These are phyloP conservation scores for Chionographis japonica DNA, from an alignment of 106 monocot genomes.

Conservation along the genomic window DNA sequence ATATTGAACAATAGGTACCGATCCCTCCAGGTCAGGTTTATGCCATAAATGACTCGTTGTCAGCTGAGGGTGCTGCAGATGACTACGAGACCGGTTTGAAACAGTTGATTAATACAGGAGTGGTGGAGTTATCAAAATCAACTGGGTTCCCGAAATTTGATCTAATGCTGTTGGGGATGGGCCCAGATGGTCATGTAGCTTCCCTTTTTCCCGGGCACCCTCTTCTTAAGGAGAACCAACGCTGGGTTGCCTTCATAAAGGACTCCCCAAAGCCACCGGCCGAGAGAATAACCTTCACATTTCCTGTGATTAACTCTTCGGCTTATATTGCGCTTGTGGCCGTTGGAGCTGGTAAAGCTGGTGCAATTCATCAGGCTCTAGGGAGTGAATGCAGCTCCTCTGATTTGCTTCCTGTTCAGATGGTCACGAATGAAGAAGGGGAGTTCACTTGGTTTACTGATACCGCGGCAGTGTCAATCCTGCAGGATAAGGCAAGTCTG, in stretches of 20 bases:
- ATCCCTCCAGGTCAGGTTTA: slow-evolving; percentile 20
- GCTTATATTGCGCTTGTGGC: slow-evolving; percentile 9
- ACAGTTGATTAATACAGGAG: slow-evolving; percentile 10
- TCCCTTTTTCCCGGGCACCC: slow-evolving; percentile 21
- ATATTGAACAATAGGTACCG: slow-evolving; percentile 6
- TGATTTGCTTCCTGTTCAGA: slow-evolving; percentile 12
- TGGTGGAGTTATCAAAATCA: slow-evolving; percentile 3
- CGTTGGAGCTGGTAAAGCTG: slow-evolving; percentile 12
- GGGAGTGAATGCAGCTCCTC: neutral
- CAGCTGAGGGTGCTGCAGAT: slow-evolving; percentile 22
- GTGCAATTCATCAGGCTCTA: slow-evolving; percentile 3
- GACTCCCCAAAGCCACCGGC: slow-evolving; percentile 18
- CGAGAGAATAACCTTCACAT: slow-evolving; percentile 19
- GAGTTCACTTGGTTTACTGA: slow-evolving; percentile 16
- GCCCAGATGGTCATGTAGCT: slow-evolving; percentile 20
- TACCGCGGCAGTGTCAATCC: slow-evolving; percentile 3
- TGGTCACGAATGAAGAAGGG: slow-evolving; percentile 11
- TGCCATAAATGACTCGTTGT: slow-evolving; percentile 19
- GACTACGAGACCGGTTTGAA: slow-evolving; percentile 17
- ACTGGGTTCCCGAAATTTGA: slow-evolving; percentile 19
- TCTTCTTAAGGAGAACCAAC: slow-evolving; percentile 6
- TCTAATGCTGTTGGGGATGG: slow-evolving; percentile 21
- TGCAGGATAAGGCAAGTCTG: slow-evolving; percentile 8
- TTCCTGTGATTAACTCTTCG: slow-evolving; percentile 19
- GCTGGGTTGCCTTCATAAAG: slow-evolving; percentile 11